Conservation (phyloP, 148 eudicot genomes). For the Spergularia marina region DNA sequence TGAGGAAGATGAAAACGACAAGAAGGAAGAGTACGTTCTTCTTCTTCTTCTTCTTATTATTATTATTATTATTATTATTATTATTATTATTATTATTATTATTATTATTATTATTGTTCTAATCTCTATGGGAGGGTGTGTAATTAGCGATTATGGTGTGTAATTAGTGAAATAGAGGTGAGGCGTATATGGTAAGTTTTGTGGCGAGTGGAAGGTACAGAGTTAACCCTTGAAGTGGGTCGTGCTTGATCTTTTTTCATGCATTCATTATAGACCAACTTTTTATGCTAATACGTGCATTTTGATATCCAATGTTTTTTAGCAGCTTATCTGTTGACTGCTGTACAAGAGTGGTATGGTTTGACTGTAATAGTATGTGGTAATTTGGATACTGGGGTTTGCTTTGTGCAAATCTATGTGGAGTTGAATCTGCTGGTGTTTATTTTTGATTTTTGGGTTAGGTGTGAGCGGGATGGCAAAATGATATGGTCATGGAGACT, state of each 20-base stretch:
- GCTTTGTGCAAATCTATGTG: too few species aligned
- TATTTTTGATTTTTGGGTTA: not conserved
- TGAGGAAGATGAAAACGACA: constrained; percentile 22
- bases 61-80: not conserved
- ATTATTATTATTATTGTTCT: not conserved
- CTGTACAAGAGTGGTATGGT: not conserved
- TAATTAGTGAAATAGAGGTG: not conserved
- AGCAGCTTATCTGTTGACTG: not conserved
- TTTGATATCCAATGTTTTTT: not conserved
- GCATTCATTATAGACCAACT: constrained; percentile 17
- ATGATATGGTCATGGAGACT: not conserved
- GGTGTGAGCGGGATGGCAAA: not conserved
- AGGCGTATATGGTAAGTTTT: constrained; percentile 1
- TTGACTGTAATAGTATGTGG: not conserved
- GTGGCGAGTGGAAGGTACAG: not conserved
- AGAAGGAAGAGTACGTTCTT: constrained; percentile 31
- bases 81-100: not conserved
- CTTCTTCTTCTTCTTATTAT: not conserved
- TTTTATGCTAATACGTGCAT: not conserved
- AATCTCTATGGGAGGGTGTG: not conserved
- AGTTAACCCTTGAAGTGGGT: not conserved
- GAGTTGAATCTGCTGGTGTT: not conserved
- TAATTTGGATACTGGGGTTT: not conserved
- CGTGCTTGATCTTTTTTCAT: constrained; percentile 11
- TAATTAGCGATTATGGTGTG: not conserved